Percentiles rank a stretch among this genome's conserved stretches.
phyloP scores from a whole-genome alignment of 2,329 filamentous ascomycete genomes.

The Colletotrichum eleusines region DNA sequence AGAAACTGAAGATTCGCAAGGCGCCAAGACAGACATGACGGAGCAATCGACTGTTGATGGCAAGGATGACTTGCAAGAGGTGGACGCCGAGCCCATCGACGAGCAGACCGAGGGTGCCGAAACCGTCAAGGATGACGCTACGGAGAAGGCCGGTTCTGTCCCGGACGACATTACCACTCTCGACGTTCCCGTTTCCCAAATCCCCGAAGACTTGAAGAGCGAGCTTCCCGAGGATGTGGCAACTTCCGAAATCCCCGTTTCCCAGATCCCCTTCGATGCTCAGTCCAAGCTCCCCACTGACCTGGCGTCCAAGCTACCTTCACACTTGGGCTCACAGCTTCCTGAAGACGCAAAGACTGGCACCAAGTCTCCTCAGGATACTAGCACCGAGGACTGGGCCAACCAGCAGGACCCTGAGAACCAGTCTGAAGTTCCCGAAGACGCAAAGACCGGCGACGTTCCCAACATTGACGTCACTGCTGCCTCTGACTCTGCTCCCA shows the following conservation, averaged over 20 bases:
- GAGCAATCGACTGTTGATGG: conserved; percentile 32
- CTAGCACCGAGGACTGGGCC: conserved; percentile 21
- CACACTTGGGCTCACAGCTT: conserved; percentile 14
- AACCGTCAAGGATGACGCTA: conserved; percentile 34
- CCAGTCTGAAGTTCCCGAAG: conserved; percentile 19
- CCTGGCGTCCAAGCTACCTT: conserved; percentile 29
- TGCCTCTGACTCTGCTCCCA: conserved; percentile 21
- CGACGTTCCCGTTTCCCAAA: conserved; percentile 35
- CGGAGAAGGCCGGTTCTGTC: conserved; percentile 17
- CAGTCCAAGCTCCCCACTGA: conserved; percentile 34
- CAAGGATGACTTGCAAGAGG: conserved; percentile 34
- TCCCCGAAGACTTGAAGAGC: conserved; percentile 31
- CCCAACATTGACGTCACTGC: conserved; percentile 16
- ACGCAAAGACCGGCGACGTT: conserved; percentile 20
- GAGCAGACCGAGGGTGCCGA: conserved; percentile 23
- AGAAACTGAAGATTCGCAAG: conserved; percentile 40
- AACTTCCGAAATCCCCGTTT: conserved; percentile 39
- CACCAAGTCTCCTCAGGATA: neutral
- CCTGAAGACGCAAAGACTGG: conserved; percentile 16
- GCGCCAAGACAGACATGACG: conserved; percentile 40
- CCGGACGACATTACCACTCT: conserved; percentile 32
- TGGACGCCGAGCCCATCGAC: conserved; percentile 37
- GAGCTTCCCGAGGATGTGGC: conserved; percentile 41
- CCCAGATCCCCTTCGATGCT: conserved; percentile 34
- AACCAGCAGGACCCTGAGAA: conserved; percentile 37